These are phyloP conservation scores for Jatropha curcas DNA, from an alignment of 345 rosid genomes.

Conservation along the genomic window DNA sequence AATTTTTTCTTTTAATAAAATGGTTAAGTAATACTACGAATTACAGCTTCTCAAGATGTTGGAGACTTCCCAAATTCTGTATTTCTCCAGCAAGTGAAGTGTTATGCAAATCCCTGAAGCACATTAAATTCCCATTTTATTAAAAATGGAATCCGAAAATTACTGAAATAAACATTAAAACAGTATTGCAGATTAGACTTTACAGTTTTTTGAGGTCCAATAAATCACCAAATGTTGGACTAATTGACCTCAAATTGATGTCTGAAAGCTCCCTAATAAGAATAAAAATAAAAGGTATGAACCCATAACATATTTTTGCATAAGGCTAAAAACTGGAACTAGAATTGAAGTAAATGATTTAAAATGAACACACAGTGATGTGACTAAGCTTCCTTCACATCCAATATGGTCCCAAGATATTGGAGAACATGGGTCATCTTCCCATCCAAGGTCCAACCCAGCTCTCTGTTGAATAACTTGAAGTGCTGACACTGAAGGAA, in stretches of 20 bases:
- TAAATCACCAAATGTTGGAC: conserved; percentile 92
- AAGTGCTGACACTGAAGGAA: conserved; percentile 78
- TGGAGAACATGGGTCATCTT: conserved; percentile 93
- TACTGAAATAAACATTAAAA: not conserved
- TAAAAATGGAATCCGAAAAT: not conserved
- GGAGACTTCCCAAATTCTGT: conserved; percentile 76
- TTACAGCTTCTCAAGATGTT: conserved; percentile 77
- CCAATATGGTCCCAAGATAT: conserved; percentile 61
- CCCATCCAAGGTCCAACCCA: conserved; percentile 79
- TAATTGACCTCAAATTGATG: conserved; percentile 72
- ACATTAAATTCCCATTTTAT: conserved; percentile 1
- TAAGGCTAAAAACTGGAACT: not conserved
- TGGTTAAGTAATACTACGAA: conserved; percentile 16
- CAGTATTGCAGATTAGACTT: conserved; percentile 9
- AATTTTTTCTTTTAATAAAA: not conserved
- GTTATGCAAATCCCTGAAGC: conserved; percentile 81
- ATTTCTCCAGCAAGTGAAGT: conserved; percentile 82
- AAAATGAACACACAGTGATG: conserved; percentile 58
- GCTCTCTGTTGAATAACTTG: conserved; percentile 79
- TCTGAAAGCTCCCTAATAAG: conserved; percentile 66
- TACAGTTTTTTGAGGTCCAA: conserved; percentile 82
- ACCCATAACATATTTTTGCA: conserved; percentile 8
- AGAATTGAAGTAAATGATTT: not conserved
- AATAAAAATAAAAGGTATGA: not conserved
- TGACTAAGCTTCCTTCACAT: conserved; percentile 75